A percentile compares a stretch with the other conserved stretches of the same genome.
These are phyloP conservation scores for Lentinula lateritia DNA, from an alignment of 768 basidiomycete species.

Conservation along the genomic window DNA sequence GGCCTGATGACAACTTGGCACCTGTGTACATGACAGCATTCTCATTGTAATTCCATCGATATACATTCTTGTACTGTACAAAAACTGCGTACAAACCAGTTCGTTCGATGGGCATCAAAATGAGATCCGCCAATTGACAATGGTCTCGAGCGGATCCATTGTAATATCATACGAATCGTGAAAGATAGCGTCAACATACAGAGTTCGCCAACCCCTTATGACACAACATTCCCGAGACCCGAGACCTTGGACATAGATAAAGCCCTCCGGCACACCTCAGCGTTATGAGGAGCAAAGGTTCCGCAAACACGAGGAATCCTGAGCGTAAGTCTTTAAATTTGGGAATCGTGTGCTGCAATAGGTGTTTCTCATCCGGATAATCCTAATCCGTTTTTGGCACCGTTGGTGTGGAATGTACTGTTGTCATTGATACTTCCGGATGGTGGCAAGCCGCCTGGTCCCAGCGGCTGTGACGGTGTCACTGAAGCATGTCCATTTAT, in stretches of 20 bases:
- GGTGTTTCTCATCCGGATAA: background rate
- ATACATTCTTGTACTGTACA: background rate
- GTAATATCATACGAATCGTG: background rate
- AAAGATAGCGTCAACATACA: background rate
- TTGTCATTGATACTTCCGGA: constrained; percentile 14
- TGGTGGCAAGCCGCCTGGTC: constrained; percentile 12
- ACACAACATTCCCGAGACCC: background rate
- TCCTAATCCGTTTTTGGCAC: constrained; percentile 6
- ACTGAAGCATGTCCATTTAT: background rate
- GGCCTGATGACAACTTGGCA: constrained; percentile 20
- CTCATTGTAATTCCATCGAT: constrained; percentile 21
- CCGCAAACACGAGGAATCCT: background rate
- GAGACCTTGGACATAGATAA: background rate
- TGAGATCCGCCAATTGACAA: background rate
- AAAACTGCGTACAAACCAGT: background rate
- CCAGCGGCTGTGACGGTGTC: background rate
- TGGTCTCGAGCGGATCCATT: background rate
- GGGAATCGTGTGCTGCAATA: background rate
- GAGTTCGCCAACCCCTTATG: background rate
- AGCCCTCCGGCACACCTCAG: background rate
- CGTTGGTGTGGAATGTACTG: constrained; percentile 9
- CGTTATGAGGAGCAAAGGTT: background rate
- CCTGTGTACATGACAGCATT: constrained; percentile 57
- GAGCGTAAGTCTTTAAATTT: background rate
- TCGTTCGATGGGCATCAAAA: background rate